These are phyloP conservation scores for Hypoxylon intermedium DNA, from an alignment of 495 filamentous ascomycete genomes.

Conservation along the genomic window DNA sequence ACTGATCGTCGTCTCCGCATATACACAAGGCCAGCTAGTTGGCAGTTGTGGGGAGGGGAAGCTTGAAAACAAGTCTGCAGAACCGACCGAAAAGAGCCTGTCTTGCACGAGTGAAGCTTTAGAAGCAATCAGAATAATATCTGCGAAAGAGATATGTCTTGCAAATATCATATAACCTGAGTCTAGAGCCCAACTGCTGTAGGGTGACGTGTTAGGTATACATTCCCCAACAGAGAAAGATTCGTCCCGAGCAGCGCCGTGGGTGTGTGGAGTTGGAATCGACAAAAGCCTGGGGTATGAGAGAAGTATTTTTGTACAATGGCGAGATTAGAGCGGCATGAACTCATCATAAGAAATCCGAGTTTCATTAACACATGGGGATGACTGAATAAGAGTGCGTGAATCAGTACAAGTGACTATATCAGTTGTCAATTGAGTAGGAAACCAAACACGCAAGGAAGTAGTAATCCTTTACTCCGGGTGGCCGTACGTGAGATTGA, in stretches of 20 bases:
- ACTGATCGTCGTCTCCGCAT: constrained; percentile 27
- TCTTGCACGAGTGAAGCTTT: constrained; percentile 20
- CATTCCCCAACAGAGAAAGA: constrained; percentile 32
- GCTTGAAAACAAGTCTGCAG: constrained; percentile 4
- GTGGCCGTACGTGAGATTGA: constrained; percentile 19
- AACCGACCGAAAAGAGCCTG: too few species aligned
- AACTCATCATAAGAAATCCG: constrained; percentile 3
- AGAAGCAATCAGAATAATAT: constrained; percentile 22
- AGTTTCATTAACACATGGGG: background rate
- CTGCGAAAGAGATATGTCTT: constrained; percentile 16
- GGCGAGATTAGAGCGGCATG: constrained; percentile 13
- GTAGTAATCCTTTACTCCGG: constrained; percentile 28
- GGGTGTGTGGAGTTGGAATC: constrained; percentile 28
- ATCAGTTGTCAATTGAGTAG: constrained; percentile 1
- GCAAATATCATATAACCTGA: constrained; percentile 44
- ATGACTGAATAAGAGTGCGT: constrained; percentile 12
- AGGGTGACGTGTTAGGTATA: constrained; percentile 40
- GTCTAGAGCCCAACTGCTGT: constrained; percentile 36
- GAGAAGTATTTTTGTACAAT: constrained; percentile 20
- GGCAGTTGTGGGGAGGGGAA: constrained; percentile 27
- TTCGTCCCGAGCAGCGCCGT: constrained; percentile 23
- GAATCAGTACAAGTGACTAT: constrained; percentile 6
- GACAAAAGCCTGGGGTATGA: constrained; percentile 2
- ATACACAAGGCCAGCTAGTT: constrained; percentile 15
- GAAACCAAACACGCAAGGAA: constrained; percentile 4